These are phyloP conservation scores for Chrysopogon serrulatus DNA, from an alignment of 176 grass and related monocot genomes.

Conservation along the genomic window DNA sequence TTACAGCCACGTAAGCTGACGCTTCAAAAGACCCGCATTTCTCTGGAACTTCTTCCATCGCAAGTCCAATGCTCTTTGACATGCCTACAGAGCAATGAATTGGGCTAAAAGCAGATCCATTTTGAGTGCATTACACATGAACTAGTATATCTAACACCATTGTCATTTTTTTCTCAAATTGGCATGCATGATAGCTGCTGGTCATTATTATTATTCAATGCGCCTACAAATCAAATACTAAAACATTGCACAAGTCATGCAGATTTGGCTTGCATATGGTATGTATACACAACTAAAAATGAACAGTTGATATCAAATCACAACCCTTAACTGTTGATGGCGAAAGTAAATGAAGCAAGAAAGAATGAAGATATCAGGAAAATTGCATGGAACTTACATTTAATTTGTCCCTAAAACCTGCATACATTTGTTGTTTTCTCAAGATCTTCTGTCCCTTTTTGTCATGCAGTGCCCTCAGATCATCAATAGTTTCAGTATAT, in stretches of 20 bases:
- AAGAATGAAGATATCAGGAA: conserved; percentile 5
- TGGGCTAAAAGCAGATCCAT: background rate
- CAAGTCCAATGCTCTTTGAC: conserved; percentile 70
- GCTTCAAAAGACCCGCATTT: conserved; percentile 77
- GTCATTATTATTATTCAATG: background rate
- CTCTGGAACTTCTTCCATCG: conserved; percentile 85
- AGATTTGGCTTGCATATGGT: background rate
- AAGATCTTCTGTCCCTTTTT: conserved; percentile 65
- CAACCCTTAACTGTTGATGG: background rate
- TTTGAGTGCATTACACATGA: background rate
- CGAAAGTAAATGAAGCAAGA: background rate
- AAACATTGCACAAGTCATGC: background rate
- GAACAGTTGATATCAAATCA: background rate
- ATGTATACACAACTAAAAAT: background rate
- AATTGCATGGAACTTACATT: conserved; percentile 45
- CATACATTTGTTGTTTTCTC: conserved; percentile 68
- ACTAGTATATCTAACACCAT: background rate
- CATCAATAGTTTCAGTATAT: conserved; percentile 69
- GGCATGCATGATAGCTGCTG: background rate
- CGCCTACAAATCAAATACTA: background rate
- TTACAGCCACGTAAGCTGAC: conserved; percentile 89
- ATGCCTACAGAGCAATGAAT: conserved; percentile 49
- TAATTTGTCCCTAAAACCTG: conserved; percentile 69
- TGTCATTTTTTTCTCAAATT: background rate
- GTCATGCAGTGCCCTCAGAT: too few species aligned